These are phyloP conservation scores for Xanthoconium stramineum DNA, from an alignment of 768 basidiomycete species.

Conservation along the genomic window DNA sequence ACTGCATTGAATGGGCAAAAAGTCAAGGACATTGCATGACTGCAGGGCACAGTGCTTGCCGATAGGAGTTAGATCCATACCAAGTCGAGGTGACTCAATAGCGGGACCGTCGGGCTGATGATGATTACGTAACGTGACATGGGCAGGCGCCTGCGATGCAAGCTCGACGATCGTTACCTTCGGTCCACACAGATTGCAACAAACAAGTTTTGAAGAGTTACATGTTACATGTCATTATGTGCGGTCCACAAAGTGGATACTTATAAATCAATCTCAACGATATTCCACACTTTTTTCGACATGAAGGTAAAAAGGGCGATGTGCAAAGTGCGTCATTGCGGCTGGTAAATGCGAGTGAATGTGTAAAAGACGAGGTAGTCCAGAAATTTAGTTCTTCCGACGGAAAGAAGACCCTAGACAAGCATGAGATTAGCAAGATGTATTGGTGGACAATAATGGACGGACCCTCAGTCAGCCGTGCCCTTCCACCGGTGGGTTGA, in stretches of 20 bases:
- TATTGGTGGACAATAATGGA: not conserved
- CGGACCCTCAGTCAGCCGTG: constrained; percentile 93
- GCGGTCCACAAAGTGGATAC: constrained; percentile 4
- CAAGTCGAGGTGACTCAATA: too few relatives aligned
- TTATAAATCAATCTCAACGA: constrained; percentile 9
- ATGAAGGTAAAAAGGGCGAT: not conserved
- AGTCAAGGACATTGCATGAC: constrained; percentile 63
- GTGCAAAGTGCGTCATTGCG: not conserved
- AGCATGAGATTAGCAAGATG: constrained; percentile 10
- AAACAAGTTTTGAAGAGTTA: constrained; percentile 1
- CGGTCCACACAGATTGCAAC: not conserved
- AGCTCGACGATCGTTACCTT: too few relatives aligned
- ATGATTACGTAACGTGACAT: not conserved
- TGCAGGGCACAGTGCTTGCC: constrained; percentile 64
- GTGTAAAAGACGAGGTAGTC: not conserved
- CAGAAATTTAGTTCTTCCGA: constrained; percentile 72
- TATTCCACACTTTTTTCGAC: constrained; percentile 14
- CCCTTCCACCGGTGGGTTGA: constrained; percentile 98
- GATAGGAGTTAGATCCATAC: constrained; percentile 46
- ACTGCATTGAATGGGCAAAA: constrained; percentile 70
- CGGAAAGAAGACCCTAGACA: constrained; percentile 93
- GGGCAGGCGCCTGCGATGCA: too few relatives aligned
- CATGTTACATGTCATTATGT: constrained; percentile 6
- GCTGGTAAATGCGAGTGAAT: constrained; percentile 2
- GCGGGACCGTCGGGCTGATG: too few relatives aligned